These are phyloP conservation scores for Trichoderma koningiopsis DNA, from an alignment of 2,329 filamentous ascomycete species.

Conservation along the genomic window DNA sequence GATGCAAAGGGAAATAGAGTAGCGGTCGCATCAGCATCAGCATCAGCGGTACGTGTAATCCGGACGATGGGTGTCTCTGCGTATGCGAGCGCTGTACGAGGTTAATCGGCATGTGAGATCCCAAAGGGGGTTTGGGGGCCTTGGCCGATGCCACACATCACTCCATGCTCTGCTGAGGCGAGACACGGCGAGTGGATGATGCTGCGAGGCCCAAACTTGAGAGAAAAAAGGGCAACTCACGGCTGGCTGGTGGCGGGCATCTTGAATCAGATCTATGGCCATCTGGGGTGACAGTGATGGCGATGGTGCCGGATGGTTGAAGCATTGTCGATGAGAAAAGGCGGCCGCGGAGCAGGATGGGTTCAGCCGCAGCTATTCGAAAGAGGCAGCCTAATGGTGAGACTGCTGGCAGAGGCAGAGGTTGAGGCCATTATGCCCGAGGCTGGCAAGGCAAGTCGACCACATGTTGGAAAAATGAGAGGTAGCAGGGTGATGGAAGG, in stretches of 20 bases:
- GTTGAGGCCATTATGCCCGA: background rate
- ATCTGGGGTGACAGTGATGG: background rate
- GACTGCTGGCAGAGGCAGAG: background rate
- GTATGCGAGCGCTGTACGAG: background rate
- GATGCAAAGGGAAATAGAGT: background rate
- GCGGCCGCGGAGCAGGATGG: background rate
- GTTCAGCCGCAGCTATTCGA: slow-evolving; percentile 9
- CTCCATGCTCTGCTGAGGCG: background rate
- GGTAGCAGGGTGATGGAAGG: background rate
- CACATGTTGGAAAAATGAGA: background rate
- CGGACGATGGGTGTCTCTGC: background rate
- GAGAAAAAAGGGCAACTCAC: background rate
- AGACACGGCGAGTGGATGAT: slow-evolving; percentile 3
- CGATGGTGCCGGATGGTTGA: background rate
- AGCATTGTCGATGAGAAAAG: background rate
- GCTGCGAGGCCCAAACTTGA: background rate
- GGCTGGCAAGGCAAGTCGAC: background rate
- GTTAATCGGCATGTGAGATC: slow-evolving; percentile 14
- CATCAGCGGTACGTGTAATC: background rate
- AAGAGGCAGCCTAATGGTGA: background rate
- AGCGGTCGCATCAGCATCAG: background rate
- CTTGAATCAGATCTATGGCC: background rate
- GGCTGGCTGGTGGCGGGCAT: background rate
- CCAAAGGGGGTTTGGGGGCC: background rate
- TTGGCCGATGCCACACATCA: background rate